A percentile compares a stretch with the other conserved stretches of the same genome.
phyloP scores from a whole-genome alignment of 306 rosid genomes.

The Rosa rugosa region DNA sequence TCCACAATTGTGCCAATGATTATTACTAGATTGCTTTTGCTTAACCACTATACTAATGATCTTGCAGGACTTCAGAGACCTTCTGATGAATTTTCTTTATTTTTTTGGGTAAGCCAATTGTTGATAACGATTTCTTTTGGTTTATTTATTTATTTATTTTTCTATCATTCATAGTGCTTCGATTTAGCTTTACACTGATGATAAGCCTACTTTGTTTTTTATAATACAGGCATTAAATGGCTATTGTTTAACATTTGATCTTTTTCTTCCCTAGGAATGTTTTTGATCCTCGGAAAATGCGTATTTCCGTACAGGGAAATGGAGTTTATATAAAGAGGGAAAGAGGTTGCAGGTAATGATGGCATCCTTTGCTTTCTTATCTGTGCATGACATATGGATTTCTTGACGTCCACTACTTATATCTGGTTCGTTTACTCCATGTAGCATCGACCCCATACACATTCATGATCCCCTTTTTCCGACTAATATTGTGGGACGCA shows the following conservation, averaged over 20 bases:
- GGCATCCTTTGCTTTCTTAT: slow-evolving; percentile 19
- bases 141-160: slow-evolving; percentile 9
- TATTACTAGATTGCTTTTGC: not conserved
- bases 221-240: too few species aligned
- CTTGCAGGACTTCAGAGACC: slow-evolving; percentile 84
- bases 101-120: slow-evolving; percentile 80
- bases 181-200: slow-evolving; percentile 14
- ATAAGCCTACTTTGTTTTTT: not conserved
- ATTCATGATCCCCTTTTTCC: slow-evolving; percentile 87
- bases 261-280: slow-evolving; percentile 60
- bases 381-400: slow-evolving; percentile 8
- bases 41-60: slow-evolving; percentile 13
- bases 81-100: slow-evolving; percentile 86
- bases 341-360: slow-evolving; percentile 88
- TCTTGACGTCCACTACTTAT: slow-evolving; percentile 12
- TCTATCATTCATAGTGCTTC: slow-evolving; percentile 13
- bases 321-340: slow-evolving; percentile 92
- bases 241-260: slow-evolving; percentile 3
- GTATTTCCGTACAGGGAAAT: slow-evolving; percentile 88
- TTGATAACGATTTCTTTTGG: slow-evolving; percentile 7
- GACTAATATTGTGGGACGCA: slow-evolving; percentile 87
- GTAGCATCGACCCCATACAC: slow-evolving; percentile 28
- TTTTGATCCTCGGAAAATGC: slow-evolving; percentile 96
- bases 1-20: slow-evolving; percentile 24
- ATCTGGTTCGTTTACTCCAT: slow-evolving; percentile 14